Percentiles rank a stretch among this genome's conserved stretches.
Evolutionary conservation across 768 basidiomycete genomes (phyloP).

Genomic region (Rickenella mellea): DNA sequence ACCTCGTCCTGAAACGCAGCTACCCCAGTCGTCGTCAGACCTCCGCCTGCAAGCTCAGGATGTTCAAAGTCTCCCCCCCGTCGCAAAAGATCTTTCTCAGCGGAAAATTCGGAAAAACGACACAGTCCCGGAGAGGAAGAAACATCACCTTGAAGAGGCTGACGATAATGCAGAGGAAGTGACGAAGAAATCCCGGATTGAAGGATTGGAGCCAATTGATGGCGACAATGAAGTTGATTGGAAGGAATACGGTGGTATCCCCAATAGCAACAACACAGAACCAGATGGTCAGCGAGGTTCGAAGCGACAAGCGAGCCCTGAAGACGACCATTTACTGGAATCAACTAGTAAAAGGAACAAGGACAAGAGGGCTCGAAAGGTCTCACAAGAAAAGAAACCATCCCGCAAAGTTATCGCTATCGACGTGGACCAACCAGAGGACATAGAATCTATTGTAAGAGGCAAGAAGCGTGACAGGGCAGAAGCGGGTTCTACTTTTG

Average conservation of each 20-base stretch:
- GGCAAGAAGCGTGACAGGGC: constrained; percentile 73
- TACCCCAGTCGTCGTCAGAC: too few relatives aligned
- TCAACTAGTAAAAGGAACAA: constrained; percentile 24
- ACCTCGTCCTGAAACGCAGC: too few relatives aligned
- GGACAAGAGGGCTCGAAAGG: constrained; percentile 50
- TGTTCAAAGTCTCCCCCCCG: neutral
- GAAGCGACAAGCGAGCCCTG: constrained; percentile 38
- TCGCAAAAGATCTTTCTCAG: too few relatives aligned
- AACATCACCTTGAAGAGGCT: constrained; percentile 31
- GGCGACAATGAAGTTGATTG: constrained; percentile 37
- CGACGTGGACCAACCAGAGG: constrained; percentile 30
- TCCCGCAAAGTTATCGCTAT: constrained; percentile 12
- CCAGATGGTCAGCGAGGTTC: constrained; percentile 28
- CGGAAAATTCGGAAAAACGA: constrained; percentile 18
- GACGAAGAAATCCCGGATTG: constrained; percentile 45
- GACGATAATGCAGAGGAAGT: constrained; percentile 26
- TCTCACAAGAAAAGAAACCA: constrained; percentile 35
- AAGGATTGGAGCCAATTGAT: constrained; percentile 36
- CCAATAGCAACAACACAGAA: too few relatives aligned
- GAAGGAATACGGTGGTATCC: too few relatives aligned
- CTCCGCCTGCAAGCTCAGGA: neutral
- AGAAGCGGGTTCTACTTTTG: constrained; percentile 65
- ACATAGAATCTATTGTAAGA: constrained; percentile 32
- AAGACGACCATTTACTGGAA: constrained; percentile 36
- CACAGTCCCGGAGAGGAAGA: constrained; percentile 8